phyloP scores from a whole-genome alignment of 805 yeast genomes.

The Nakazawaea pomicola region DNA sequence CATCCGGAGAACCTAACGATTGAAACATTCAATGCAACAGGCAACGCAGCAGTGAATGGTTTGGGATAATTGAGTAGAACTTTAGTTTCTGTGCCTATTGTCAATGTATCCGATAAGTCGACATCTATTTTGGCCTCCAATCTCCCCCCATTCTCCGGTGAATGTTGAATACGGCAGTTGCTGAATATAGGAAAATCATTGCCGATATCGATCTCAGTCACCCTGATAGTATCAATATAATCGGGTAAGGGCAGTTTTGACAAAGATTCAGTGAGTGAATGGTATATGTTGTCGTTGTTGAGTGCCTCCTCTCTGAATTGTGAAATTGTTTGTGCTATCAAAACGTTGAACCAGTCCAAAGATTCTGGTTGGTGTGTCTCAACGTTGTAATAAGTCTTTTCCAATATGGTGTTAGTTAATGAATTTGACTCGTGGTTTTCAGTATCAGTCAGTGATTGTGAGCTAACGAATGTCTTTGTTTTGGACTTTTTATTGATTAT shows the following conservation, averaged over 20 bases:
- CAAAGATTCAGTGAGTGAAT: conserved; percentile 67
- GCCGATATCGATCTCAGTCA: conserved; percentile 89
- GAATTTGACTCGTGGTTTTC: conserved; percentile 26
- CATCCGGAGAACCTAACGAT: conserved; percentile 90
- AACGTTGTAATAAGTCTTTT: conserved; percentile 90
- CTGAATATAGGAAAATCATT: conserved; percentile 94
- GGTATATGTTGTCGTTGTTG: conserved; percentile 76
- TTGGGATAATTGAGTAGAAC: conserved; percentile 77
- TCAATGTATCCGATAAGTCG: conserved; percentile 79
- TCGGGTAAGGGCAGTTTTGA: conserved; percentile 65
- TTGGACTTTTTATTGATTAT: conserved; percentile 27
- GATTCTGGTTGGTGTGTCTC: conserved; percentile 85
- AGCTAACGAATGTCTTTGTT: conserved; percentile 19
- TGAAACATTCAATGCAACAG: conserved; percentile 79
- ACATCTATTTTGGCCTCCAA: conserved; percentile 88
- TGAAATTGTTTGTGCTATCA: conserved; percentile 84
- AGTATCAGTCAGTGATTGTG: conserved; percentile 21
- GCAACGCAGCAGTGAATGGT: conserved; percentile 80
- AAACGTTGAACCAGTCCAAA: conserved; percentile 93
- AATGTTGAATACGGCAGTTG: conserved; percentile 76
- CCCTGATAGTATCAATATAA: conserved; percentile 68
- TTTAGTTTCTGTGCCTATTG: conserved; percentile 80
- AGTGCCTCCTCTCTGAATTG: conserved; percentile 89
- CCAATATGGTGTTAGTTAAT: conserved; percentile 49
- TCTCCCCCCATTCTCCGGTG: conserved; percentile 47